Evolutionary conservation across 805 yeast genomes (phyloP).

Genomic region (Grigorovia humatica): DNA sequence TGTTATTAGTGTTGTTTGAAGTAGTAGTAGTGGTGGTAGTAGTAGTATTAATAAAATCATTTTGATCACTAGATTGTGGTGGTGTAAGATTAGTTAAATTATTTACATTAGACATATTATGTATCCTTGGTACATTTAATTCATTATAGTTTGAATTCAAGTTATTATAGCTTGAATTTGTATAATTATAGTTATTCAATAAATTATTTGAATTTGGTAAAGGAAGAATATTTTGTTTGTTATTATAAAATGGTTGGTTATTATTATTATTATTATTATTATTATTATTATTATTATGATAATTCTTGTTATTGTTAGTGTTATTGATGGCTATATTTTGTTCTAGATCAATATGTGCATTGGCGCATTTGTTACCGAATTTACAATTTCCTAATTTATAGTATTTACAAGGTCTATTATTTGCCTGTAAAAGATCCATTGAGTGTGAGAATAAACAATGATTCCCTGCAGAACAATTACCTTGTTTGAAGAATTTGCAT

Average conservation of each 20-base stretch:
- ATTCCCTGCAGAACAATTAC: slow-evolving; percentile 89
- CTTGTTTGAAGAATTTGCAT: slow-evolving; percentile 86
- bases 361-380: slow-evolving; percentile 88
- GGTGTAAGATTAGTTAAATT: background rate
- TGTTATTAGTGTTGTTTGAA: background rate
- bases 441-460: slow-evolving; percentile 89
- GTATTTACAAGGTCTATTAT: slow-evolving; percentile 62
- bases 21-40: background rate
- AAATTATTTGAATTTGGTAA: background rate
- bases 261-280: background rate
- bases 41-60: background rate
- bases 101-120: background rate
- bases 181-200: background rate
- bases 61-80: background rate
- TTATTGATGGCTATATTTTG: background rate
- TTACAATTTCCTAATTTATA: slow-evolving; percentile 95
- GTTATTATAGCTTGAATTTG: background rate
- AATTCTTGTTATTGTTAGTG: background rate
- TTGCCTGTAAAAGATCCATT: slow-evolving; percentile 39
- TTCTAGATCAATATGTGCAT: slow-evolving; percentile 47
- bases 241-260: background rate
- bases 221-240: background rate
- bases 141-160: background rate
- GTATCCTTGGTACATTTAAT: background rate
- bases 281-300: background rate